These are phyloP conservation scores for Auriculariales sp. DNA, from an alignment of 768 basidiomycete genomes.

Conservation along the genomic window DNA sequence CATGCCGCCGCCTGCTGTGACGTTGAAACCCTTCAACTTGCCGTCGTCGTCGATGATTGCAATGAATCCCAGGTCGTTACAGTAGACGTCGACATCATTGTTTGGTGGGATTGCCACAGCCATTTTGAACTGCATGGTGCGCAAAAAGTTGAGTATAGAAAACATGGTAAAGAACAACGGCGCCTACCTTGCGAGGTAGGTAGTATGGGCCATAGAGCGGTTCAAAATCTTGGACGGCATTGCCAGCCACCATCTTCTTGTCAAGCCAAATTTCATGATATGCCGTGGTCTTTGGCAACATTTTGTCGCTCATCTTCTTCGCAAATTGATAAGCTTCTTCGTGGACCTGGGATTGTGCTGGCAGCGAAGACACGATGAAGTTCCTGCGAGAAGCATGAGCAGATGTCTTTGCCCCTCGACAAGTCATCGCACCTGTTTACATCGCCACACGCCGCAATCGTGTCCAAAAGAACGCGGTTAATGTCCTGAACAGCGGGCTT, in stretches of 20 bases:
- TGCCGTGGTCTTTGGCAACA: constrained; percentile 81
- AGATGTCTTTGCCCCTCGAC: not conserved
- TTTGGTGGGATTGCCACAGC: constrained; percentile 92
- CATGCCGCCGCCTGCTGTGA: constrained; percentile 92
- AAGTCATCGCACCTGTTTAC: constrained; percentile 60
- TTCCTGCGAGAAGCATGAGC: constrained; percentile 38
- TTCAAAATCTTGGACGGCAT: constrained; percentile 86
- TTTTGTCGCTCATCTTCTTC: constrained; percentile 66
- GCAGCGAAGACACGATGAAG: constrained; percentile 83
- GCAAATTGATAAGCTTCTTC: constrained; percentile 70
- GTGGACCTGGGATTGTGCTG: constrained; percentile 78
- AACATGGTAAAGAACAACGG: constrained; percentile 2
- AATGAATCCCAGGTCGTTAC: constrained; percentile 94
- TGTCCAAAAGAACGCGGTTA: constrained; percentile 81
- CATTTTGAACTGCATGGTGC: constrained; percentile 69
- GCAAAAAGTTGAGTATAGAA: not conserved
- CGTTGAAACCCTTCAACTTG: constrained; percentile 83
- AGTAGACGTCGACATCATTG: constrained; percentile 92
- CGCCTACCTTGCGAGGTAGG: constrained; percentile 76
- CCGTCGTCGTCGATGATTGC: constrained; percentile 71
- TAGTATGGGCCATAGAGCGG: constrained; percentile 98
- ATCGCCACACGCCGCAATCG: constrained; percentile 95
- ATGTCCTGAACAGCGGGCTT: constrained; percentile 95
- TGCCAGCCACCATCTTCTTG: constrained; percentile 90
- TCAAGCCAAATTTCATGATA: constrained; percentile 99